Evolutionary conservation across 345 rosid species (phyloP).

Genomic region (Aethionema arabicum): DNA sequence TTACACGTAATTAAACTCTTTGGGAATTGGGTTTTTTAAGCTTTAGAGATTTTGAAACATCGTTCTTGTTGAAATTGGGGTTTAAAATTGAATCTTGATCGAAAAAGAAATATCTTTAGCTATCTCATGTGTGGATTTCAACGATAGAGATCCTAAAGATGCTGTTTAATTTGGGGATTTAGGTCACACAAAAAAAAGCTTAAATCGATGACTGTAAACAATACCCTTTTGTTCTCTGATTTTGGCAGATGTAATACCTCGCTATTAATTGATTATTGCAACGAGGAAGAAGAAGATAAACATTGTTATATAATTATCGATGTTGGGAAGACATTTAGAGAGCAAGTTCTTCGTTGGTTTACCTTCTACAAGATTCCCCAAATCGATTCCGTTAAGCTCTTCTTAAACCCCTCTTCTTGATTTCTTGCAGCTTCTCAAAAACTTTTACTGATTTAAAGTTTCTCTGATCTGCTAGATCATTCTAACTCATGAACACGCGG

Average conservation of each 20-base stretch:
- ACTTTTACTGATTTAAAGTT: neutral
- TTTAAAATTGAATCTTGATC: neutral
- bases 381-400: slow-evolving; percentile 72
- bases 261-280: slow-evolving; percentile 73
- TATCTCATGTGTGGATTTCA: neutral
- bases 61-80: neutral
- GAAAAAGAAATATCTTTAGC: slow-evolving; percentile 2
- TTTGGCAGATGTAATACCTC: slow-evolving; percentile 89
- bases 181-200: neutral
- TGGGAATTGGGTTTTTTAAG: neutral
- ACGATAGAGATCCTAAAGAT: too few species aligned
- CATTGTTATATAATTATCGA: slow-evolving; percentile 77
- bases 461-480: slow-evolving; percentile 59
- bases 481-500: slow-evolving; percentile 98
- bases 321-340: slow-evolving; percentile 94
- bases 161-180: neutral
- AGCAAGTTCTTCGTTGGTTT: slow-evolving; percentile 97
- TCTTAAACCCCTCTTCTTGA: neutral
- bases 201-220: neutral
- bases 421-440: neutral
- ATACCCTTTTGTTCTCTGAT: slow-evolving; percentile 7
- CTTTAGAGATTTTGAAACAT: neutral
- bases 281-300: slow-evolving; percentile 41
- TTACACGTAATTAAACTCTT: slow-evolving; percentile 53
- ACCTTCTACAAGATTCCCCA: slow-evolving; percentile 74